Base-by-base conservation (phyloP, 192 early-diverging fungal genomes). In the Coemansia sp. region DNA sequence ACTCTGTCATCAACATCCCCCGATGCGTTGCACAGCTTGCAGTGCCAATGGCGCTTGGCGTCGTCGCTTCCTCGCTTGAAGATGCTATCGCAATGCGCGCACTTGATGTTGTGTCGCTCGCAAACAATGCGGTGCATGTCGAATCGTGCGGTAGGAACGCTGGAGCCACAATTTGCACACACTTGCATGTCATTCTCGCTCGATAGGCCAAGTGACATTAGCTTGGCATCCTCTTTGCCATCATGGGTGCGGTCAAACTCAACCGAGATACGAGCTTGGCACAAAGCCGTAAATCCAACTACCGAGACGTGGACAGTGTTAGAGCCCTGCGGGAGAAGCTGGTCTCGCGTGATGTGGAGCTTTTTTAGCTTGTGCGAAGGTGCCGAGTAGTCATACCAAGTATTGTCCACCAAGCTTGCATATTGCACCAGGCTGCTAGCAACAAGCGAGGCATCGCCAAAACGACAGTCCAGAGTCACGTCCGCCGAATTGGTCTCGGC, bases 11-110 rank as follows among this genome's bases (percentile, higher is more conserved):
- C 54, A 0, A 74, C 11, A 14, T 67, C 67, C 12, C 89, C 86
- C 26, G 76, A 57, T 68, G 72, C 65, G 38, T 77, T 74, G 57
- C 93, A 94, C 26, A 76, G 38, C 12, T 82, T 80, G 76, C 93
- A 97, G 67, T 97, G 95, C 89, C 90, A 94, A 62, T 95, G 95
- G 0, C 77, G 61, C 4, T 60, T 46, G n/a, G 82, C 59, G 27
- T 93, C 87, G 24, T 58, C 74, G 41, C 76, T 79, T 1, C 80
- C 72, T 21, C 86, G 88, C 58, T 86, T 85, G 69, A 95, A 87
- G 7, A 91, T 82, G 18, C 77, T 72, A 1, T 68, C 56, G 74
- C 93, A 95, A 12, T 46, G 56, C 1, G 66, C 58, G 60, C 93
- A 95, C 24, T 82, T 66, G 7, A 75, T 50, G 69, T 95, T 94